These are phyloP conservation scores for Aschersonia sp. DNA, from an alignment of 2,329 filamentous ascomycete species.

Conservation along the genomic window DNA sequence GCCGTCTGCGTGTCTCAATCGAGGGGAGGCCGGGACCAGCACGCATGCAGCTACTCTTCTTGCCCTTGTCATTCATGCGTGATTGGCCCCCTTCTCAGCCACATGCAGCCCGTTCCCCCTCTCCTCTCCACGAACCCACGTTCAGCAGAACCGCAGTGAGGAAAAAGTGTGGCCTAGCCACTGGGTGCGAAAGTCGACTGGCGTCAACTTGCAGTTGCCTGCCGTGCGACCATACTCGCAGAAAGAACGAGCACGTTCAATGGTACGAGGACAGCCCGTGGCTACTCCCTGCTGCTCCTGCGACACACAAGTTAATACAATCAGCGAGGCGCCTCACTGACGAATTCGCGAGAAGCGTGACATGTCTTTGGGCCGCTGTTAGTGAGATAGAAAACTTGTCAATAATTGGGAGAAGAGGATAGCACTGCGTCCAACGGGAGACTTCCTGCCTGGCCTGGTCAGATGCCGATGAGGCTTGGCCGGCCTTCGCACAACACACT, in stretches of 20 bases:
- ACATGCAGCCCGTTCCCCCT: not conserved
- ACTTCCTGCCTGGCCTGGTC: not conserved
- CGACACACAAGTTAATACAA: not conserved
- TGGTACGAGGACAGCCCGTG: not conserved
- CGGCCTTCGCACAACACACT: not conserved
- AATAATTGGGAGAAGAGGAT: no score
- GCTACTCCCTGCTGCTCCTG: not conserved
- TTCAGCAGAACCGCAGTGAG: slow-evolving; percentile 35
- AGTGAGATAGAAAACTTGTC: not conserved
- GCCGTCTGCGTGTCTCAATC: no score
- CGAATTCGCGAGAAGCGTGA: not conserved
- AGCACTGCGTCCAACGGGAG: not conserved
- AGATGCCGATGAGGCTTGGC: not conserved
- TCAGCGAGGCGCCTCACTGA: not conserved
- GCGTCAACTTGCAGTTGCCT: not conserved
- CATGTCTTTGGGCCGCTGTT: not conserved
- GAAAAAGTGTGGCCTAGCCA: slow-evolving; percentile 23
- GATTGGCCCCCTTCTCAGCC: not conserved
- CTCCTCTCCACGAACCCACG: slow-evolving; percentile 35
- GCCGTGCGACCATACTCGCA: not conserved
- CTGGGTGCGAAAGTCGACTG: not conserved
- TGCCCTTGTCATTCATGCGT: not conserved
- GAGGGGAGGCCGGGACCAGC: no score
- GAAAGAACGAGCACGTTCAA: not conserved
- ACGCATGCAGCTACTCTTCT: no score